Conservation (phyloP, 495 filamentous ascomycete genomes). For the Podospora appendiculata region DNA sequence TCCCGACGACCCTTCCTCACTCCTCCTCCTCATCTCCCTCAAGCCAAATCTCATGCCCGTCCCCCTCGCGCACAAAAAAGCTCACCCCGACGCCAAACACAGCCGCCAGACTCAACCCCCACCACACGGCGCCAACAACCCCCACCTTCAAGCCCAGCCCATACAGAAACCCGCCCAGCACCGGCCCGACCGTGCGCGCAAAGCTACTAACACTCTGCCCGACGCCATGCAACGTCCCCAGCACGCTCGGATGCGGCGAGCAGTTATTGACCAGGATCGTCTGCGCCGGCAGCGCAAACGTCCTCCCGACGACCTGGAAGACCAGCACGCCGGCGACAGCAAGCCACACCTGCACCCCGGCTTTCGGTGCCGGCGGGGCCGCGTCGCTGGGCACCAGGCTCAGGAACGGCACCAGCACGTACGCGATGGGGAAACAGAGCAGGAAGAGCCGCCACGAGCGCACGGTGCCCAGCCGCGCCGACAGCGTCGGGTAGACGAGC, state of each 20-base stretch:
- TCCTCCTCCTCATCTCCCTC: constrained; percentile 57
- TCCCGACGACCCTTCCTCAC: neutral
- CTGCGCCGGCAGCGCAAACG: constrained; percentile 70
- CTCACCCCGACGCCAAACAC: constrained; percentile 53
- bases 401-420: constrained; percentile 64
- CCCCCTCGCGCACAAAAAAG: constrained; percentile 63
- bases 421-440: constrained; percentile 65
- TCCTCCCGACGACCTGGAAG: constrained; percentile 70
- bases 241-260: constrained; percentile 69
- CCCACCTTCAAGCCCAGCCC: constrained; percentile 62
- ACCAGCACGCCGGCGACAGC: constrained; percentile 60
- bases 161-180: constrained; percentile 63
- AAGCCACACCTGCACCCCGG: constrained; percentile 59
- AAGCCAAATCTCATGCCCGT: constrained; percentile 62
- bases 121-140: constrained; percentile 71
- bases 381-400: constrained; percentile 57
- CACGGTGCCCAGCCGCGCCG: constrained; percentile 58
- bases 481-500: constrained; percentile 64
- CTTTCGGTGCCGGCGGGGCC: constrained; percentile 54
- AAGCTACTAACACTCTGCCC: constrained; percentile 66
- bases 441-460: constrained; percentile 62
- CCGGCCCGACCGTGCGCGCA: constrained; percentile 67
- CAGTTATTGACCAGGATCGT: constrained; percentile 80
- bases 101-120: constrained; percentile 59
- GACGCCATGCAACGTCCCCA: constrained; percentile 77